Evolutionary conservation across 1,284 basidiomycete species (phyloP).

Genomic region (Puccinia hordei): DNA sequence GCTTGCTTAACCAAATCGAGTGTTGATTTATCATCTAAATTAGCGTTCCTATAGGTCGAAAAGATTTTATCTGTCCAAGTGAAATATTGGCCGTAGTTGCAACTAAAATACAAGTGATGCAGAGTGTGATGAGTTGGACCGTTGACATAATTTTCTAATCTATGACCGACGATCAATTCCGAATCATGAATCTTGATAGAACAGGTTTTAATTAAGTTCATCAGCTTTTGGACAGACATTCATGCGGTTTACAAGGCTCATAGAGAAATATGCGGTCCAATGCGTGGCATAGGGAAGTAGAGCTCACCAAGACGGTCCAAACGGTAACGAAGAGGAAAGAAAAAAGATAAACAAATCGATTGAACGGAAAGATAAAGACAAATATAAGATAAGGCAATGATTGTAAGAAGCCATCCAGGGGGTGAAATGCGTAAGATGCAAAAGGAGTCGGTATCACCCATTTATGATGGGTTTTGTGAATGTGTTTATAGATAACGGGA

Average conservation of each 20-base stretch:
- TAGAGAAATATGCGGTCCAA: background rate
- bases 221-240: background rate
- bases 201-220: background rate
- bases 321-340: slow-evolving; percentile 86
- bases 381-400: slow-evolving; percentile 94
- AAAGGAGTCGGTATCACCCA: slow-evolving; percentile 98
- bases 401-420: slow-evolving; percentile 89
- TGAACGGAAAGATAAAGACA: slow-evolving; percentile 86
- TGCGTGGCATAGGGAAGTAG: background rate
- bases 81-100: slow-evolving; percentile 92
- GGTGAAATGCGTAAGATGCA: slow-evolving; percentile 96
- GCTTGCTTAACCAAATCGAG: background rate
- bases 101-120: slow-evolving; percentile 92
- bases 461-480: slow-evolving; percentile 92
- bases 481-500: slow-evolving; percentile 80
- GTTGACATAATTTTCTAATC: slow-evolving; percentile 88
- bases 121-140: slow-evolving; percentile 96
- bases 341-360: slow-evolving; percentile 76
- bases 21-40: slow-evolving; percentile 4
- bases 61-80: slow-evolving; percentile 86
- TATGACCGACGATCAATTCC: slow-evolving; percentile 97
- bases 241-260: background rate
- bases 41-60: slow-evolving; percentile 84
- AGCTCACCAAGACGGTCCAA: slow-evolving; percentile 79
- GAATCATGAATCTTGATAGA: slow-evolving; percentile 86